Percentiles rank a stretch among this genome's conserved stretches.
Conservation (phyloP, 345 rosid species). For the Populus tremula region DNA sequence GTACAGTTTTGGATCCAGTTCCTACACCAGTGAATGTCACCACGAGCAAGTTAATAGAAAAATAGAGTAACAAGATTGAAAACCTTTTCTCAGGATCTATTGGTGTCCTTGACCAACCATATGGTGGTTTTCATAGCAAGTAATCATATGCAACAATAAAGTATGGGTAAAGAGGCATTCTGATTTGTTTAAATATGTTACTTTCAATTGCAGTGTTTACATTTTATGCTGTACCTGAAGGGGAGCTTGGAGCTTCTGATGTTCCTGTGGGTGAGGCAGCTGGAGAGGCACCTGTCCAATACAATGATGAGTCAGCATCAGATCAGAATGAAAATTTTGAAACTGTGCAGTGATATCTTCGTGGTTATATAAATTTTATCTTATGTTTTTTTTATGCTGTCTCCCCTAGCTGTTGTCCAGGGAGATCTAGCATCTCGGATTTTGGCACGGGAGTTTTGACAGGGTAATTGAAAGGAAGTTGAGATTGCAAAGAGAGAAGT, state of each 20-base stretch:
- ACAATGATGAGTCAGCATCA: conserved; percentile 5
- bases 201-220: neutral
- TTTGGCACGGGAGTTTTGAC: neutral
- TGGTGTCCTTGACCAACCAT: neutral
- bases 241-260: conserved; percentile 43
- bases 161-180: neutral
- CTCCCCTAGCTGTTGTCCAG: neutral
- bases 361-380: neutral
- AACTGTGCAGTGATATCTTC: neutral
- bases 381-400: neutral
- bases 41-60: neutral
- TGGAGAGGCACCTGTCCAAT: conserved; percentile 29
- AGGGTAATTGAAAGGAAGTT: neutral
- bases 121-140: neutral
- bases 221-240: conserved; percentile 50
- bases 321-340: neutral
- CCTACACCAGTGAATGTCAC: conserved; percentile 32
- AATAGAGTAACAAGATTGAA: neutral
- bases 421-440: neutral
- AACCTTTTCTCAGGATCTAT: neutral
- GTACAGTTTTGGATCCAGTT: conserved; percentile 60
- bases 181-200: neutral
- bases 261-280: conserved; percentile 60
- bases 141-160: neutral
- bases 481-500: neutral